Base-by-base conservation (phyloP, 2,329 filamentous ascomycete genomes). In the Decorospora gaudefroyi region DNA sequence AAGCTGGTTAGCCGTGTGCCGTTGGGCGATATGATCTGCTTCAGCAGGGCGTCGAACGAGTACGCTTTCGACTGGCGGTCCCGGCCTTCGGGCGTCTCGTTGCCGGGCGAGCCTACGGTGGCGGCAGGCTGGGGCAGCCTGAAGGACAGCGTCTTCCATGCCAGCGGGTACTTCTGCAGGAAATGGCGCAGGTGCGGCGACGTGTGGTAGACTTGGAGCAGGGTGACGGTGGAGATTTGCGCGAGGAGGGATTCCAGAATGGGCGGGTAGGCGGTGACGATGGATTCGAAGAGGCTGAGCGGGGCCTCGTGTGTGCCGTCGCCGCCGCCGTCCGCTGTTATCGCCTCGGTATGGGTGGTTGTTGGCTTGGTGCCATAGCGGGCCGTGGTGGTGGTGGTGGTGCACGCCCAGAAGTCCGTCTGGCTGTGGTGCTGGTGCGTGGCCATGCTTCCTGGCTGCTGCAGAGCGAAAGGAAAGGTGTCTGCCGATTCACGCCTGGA, bases 91-190 rank as follows among this genome's bases (percentile, higher is more conserved):
- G 69, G 67, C 28, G 68, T 70, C 51, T 73, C 70, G 36, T 67
- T 69, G 50, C 68, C 71, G 8, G 70, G 67, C 19, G 68, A 65
- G 40, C 63, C 66, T 11, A 70, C 59, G 12, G 60, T 51, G 29
- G 65, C 60, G 9, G 70, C 65, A 38, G 70, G 70, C 58, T 71
- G 68, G 19, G 71, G 71, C 43, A 82, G 68, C 26, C 80, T 77
- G 64, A 83, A 84, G 9, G 80, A 83, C 18, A 83, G 73, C 46
- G 79, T 77, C 61, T 76, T 78, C 79, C 81, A 84, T 70, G 80
- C 80, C 34, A 79, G 77, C 25, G 81, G 81, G 61, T 82, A 83
- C n/a, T 64, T 67, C 46, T 72, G 70, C 36, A 83, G 72, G 57
- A 83, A 81, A 38, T 67, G 68, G 55, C 78, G 76, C 42, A 83